These are phyloP conservation scores for Wickerhamiella spandovensis DNA, from an alignment of 805 yeast genomes.

Conservation along the genomic window DNA sequence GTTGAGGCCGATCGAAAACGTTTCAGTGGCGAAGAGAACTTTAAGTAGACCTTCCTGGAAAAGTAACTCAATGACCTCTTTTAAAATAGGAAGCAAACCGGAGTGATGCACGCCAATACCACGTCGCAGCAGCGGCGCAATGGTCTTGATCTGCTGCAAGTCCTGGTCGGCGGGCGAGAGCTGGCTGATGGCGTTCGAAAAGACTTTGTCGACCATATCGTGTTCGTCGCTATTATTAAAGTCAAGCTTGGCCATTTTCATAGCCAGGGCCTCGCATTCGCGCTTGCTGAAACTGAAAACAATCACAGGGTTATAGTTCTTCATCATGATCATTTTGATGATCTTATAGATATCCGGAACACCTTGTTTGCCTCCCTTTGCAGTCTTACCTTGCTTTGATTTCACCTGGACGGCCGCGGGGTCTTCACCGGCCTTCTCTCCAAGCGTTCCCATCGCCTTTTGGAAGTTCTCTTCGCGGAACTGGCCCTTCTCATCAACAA, in stretches of 20 bases:
- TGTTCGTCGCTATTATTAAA: slow-evolving; percentile 91
- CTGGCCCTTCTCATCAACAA: slow-evolving; percentile 91
- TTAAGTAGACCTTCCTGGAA: slow-evolving; percentile 94
- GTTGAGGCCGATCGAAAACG: slow-evolving; percentile 93
- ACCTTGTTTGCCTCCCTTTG: slow-evolving; percentile 77
- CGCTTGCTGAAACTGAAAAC: slow-evolving; percentile 96
- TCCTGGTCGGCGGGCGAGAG: slow-evolving; percentile 85
- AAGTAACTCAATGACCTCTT: slow-evolving; percentile 88
- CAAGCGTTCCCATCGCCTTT: slow-evolving; percentile 91
- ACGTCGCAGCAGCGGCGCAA: slow-evolving; percentile 74
- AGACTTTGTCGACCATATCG: slow-evolving; percentile 78
- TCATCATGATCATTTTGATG: slow-evolving; percentile 95
- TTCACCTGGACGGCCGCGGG: slow-evolving; percentile 46
- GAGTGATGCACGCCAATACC: slow-evolving; percentile 99
- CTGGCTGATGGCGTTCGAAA: slow-evolving; percentile 75
- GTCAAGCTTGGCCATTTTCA: slow-evolving; percentile 91
- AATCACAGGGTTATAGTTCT: slow-evolving; percentile 93
- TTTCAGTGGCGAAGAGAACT: slow-evolving; percentile 94
- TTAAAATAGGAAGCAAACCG: slow-evolving; percentile 82
- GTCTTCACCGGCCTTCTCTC: slow-evolving; percentile 74
- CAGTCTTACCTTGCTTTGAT: slow-evolving; percentile 68
- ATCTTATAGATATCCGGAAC: slow-evolving; percentile 91
- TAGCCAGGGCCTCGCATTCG: slow-evolving; percentile 88
- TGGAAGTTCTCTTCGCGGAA: slow-evolving; percentile 97
- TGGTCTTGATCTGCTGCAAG: slow-evolving; percentile 86